These are phyloP conservation scores for Thozetella sp. DNA, from an alignment of 495 filamentous ascomycete species.

Conservation along the genomic window DNA sequence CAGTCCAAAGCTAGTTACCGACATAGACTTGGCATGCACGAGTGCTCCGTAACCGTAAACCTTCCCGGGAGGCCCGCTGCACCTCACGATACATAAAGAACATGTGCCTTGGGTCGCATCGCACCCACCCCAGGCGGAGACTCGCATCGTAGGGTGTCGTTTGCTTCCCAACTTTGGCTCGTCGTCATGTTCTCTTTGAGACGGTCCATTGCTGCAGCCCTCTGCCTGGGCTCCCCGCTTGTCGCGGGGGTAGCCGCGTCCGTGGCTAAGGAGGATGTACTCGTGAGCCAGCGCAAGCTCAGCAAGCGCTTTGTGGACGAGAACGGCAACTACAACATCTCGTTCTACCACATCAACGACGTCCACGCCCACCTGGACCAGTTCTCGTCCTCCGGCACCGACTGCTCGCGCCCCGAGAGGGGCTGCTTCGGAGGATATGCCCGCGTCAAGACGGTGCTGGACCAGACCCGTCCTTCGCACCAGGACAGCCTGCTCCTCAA, in stretches of 20 bases:
- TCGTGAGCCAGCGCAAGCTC: slow-evolving; percentile 37
- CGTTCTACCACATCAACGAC: slow-evolving; percentile 65
- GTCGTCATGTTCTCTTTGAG: background rate
- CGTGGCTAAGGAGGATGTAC: slow-evolving; percentile 26
- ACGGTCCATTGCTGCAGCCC: background rate
- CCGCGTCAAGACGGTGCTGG: slow-evolving; percentile 52
- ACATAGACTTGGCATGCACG: background rate
- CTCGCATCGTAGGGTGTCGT: background rate
- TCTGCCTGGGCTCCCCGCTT: background rate
- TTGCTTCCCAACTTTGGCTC: background rate
- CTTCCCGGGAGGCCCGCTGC: background rate
- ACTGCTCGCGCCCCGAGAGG: slow-evolving; percentile 47
- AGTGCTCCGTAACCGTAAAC: background rate
- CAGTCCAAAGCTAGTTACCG: background rate
- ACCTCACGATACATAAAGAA: background rate
- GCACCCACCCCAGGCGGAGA: background rate
- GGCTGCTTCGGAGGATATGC: slow-evolving; percentile 64
- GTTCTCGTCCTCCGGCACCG: slow-evolving; percentile 54
- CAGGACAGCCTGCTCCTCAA: slow-evolving; percentile 57
- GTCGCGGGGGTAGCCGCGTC: background rate
- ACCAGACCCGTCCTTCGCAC: slow-evolving; percentile 48
- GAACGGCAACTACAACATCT: slow-evolving; percentile 57
- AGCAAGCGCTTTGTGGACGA: slow-evolving; percentile 52
- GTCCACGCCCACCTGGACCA: slow-evolving; percentile 62
- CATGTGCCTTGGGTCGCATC: background rate